Evolutionary conservation across 164 flowering plant species (phyloP).

Genomic region (Berberis thunbergii): DNA sequence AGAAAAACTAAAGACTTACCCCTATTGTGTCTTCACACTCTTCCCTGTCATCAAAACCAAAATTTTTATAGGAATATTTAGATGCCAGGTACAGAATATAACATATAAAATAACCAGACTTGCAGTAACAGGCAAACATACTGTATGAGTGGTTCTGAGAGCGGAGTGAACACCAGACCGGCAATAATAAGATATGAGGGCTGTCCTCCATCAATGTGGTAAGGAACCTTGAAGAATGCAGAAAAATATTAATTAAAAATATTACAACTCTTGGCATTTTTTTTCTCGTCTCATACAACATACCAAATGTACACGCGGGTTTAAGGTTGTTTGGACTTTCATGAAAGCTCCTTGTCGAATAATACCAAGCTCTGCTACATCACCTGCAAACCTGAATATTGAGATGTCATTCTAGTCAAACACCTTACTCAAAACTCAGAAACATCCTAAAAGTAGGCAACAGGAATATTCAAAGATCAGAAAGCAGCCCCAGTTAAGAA

Average conservation of each 20-base stretch:
- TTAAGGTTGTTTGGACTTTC: slow-evolving; percentile 57
- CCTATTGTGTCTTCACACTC: slow-evolving; percentile 88
- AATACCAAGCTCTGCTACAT: slow-evolving; percentile 79
- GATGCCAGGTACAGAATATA: neutral
- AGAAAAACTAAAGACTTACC: slow-evolving; percentile 32
- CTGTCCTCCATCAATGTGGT: slow-evolving; percentile 80
- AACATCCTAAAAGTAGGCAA: neutral
- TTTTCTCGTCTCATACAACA: neutral
- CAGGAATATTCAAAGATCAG: neutral
- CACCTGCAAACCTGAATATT: slow-evolving; percentile 78
- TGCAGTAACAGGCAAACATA: slow-evolving; percentile 22
- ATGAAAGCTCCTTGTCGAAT: slow-evolving; percentile 59
- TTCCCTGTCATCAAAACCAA: slow-evolving; percentile 36
- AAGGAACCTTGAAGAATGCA: slow-evolving; percentile 61
- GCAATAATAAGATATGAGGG: slow-evolving; percentile 90
- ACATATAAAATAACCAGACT: neutral
- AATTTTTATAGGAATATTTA: no score
- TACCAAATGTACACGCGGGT: slow-evolving; percentile 91
- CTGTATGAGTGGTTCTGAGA: slow-evolving; percentile 98
- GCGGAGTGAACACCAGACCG: slow-evolving; percentile 95
- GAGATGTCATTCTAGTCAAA: slow-evolving; percentile 10
- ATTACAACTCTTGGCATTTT: neutral
- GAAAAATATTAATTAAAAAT: neutral
- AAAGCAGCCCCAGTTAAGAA: no score
- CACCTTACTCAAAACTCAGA: neutral